phyloP scores from a whole-genome alignment of 352 stramenopile genomes.

The Poterioochromonas sp. region DNA sequence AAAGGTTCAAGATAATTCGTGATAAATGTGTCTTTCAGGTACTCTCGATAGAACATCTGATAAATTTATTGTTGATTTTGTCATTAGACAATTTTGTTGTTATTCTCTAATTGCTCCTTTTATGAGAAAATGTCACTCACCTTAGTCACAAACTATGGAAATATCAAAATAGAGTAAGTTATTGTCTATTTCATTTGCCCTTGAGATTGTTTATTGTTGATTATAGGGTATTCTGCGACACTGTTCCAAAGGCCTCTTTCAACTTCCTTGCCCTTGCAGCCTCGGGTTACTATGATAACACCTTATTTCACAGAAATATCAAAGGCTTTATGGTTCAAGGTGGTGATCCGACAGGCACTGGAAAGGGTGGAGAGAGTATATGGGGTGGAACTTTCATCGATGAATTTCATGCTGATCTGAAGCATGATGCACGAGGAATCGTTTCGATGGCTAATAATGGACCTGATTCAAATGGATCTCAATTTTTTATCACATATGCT shows the following conservation, averaged over 20 bases:
- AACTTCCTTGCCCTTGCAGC: constrained; percentile 91
- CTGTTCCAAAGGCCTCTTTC: constrained; percentile 32
- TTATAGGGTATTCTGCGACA: constrained; percentile 25
- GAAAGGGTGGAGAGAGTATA: constrained; percentile 74
- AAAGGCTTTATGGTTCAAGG: constrained; percentile 55
- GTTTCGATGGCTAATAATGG: constrained; percentile 83
- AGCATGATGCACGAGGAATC: constrained; percentile 57
- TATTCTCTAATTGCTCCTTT: neutral
- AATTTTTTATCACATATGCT: constrained; percentile 97
- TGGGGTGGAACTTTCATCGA: constrained; percentile 74
- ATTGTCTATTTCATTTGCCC: constrained; percentile 68
- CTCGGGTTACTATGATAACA: constrained; percentile 67
- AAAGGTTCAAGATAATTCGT: too few species aligned
- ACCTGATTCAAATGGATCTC: constrained; percentile 78
- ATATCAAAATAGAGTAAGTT: constrained; percentile 92
- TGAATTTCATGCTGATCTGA: constrained; percentile 75
- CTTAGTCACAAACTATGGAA: constrained; percentile 75
- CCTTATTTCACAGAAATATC: constrained; percentile 71
- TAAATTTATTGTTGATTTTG: too few species aligned
- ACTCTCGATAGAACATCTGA: too few species aligned
- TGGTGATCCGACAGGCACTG: constrained; percentile 73
- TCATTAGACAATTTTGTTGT: too few species aligned
- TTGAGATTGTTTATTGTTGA: constrained; percentile 4
- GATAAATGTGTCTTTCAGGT: too few species aligned
- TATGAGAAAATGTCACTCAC: constrained; percentile 72